These are phyloP conservation scores for Amanita jacksonii DNA, from an alignment of 768 basidiomycete species.

Conservation along the genomic window DNA sequence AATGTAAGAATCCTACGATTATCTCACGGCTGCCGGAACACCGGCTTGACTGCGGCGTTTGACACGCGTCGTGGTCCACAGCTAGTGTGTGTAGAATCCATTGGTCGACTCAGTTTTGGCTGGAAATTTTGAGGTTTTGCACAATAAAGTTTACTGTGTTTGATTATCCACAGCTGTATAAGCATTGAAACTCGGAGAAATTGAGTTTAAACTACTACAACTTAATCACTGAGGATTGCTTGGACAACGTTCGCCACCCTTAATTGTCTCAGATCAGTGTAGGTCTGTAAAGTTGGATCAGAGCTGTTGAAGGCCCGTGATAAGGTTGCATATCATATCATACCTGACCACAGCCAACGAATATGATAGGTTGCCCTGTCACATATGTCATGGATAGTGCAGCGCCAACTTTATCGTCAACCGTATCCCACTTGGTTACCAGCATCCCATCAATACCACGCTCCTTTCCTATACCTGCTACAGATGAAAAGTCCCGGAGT, in stretches of 20 bases:
- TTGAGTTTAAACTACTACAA: not conserved
- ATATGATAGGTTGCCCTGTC: slow-evolving; percentile 96
- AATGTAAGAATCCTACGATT: too few relatives aligned
- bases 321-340: too few relatives aligned
- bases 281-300: slow-evolving; percentile 53
- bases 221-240: slow-evolving; percentile 75
- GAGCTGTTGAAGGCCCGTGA: not conserved
- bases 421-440: slow-evolving; percentile 98
- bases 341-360: slow-evolving; percentile 97
- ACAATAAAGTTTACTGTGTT: too few relatives aligned
- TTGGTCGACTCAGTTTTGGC: too few relatives aligned
- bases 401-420: slow-evolving; percentile 96
- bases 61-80: too few relatives aligned
- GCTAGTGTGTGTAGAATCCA: too few relatives aligned
- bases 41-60: too few relatives aligned
- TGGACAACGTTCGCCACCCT: slow-evolving; percentile 89
- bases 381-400: slow-evolving; percentile 99
- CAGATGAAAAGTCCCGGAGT: slow-evolving; percentile 82
- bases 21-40: too few relatives aligned
- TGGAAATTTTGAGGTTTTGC: too few relatives aligned
- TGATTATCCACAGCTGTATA: too few relatives aligned
- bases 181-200: not conserved
- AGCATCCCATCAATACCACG: slow-evolving; percentile 98
- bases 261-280: slow-evolving; percentile 89
- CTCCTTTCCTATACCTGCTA: slow-evolving; percentile 55